These are phyloP conservation scores for Colletotrichum chlorophyti DNA, from an alignment of 2,329 filamentous ascomycete species.

Conservation along the genomic window DNA sequence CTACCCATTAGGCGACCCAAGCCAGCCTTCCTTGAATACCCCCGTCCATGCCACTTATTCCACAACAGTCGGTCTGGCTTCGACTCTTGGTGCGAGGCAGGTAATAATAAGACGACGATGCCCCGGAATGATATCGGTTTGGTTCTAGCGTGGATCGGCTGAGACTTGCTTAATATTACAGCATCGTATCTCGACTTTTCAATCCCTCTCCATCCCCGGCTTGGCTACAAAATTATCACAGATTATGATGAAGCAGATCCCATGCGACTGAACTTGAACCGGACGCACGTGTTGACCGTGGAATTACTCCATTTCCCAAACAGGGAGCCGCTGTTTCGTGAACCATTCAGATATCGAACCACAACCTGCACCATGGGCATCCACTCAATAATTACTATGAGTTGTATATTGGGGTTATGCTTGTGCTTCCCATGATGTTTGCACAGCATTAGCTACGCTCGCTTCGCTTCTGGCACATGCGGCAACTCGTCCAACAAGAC, in stretches of 20 bases:
- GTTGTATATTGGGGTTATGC: not conserved
- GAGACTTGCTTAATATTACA: conserved; percentile 33
- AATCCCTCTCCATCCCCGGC: too few species aligned
- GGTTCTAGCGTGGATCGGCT: conserved; percentile 35
- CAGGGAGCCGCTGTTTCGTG: too few species aligned
- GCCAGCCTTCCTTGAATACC: not conserved
- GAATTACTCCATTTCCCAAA: too few species aligned
- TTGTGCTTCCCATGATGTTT: not conserved
- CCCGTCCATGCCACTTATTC: not conserved
- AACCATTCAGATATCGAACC: too few species aligned
- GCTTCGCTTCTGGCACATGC: conserved; percentile 24
- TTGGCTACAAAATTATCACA: too few species aligned
- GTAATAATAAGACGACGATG: not conserved
- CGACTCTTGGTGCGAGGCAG: too few species aligned
- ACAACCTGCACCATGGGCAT: not conserved
- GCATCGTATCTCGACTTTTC: too few species aligned
- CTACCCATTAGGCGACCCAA: not conserved
- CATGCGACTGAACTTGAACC: too few species aligned
- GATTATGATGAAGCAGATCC: too few species aligned
- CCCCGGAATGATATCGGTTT: conserved; percentile 31
- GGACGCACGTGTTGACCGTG: too few species aligned
- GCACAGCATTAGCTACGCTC: conserved; percentile 14
- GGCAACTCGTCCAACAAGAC: not conserved
- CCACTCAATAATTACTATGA: not conserved
- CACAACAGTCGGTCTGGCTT: too few species aligned